These are phyloP conservation scores for Podila horticola DNA, from an alignment of 192 early-diverging fungal species.

Conservation along the genomic window DNA sequence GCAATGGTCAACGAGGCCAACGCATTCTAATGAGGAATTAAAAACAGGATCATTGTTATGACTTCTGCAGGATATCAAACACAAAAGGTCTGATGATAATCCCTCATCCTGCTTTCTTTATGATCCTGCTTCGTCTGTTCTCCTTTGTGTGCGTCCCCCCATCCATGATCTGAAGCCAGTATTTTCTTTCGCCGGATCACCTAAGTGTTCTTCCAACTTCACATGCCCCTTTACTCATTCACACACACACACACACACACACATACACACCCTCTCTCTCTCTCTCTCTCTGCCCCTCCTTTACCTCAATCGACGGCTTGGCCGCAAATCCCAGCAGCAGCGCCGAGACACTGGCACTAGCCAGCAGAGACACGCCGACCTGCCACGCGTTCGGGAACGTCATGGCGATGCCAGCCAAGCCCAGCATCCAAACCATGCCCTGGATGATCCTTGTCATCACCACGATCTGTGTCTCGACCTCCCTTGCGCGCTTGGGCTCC, in stretches of 20 bases:
- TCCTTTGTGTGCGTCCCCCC: too few species aligned
- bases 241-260: neutral
- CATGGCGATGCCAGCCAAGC: constrained; percentile 44
- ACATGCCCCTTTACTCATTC: neutral
- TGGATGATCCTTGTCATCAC: constrained; percentile 52
- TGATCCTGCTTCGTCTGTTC: too few species aligned
- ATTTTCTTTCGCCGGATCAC: too few species aligned
- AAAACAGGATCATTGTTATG: too few species aligned
- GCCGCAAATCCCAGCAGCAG: constrained; percentile 53
- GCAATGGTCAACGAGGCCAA: constrained; percentile 55
- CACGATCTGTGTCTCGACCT: constrained; percentile 52
- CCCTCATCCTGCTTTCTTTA: too few species aligned
- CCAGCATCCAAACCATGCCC: constrained; percentile 44
- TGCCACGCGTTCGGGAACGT: constrained; percentile 56
- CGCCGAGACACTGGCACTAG: constrained; percentile 54
- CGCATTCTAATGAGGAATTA: constrained; percentile 27
- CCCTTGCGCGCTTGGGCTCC: constrained; percentile 25
- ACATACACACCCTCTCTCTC: neutral
- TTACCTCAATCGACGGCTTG: constrained; percentile 53
- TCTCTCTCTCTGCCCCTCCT: constrained; percentile 3
- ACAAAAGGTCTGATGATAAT: too few species aligned
- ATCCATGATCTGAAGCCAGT: too few species aligned
- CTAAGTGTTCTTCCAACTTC: neutral
- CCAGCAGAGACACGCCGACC: constrained; percentile 47
- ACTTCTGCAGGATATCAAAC: too few species aligned